Evolutionary conservation across 2,329 filamentous ascomycete genomes (phyloP).

Genomic region (Teratosphaeria gauchensis): DNA sequence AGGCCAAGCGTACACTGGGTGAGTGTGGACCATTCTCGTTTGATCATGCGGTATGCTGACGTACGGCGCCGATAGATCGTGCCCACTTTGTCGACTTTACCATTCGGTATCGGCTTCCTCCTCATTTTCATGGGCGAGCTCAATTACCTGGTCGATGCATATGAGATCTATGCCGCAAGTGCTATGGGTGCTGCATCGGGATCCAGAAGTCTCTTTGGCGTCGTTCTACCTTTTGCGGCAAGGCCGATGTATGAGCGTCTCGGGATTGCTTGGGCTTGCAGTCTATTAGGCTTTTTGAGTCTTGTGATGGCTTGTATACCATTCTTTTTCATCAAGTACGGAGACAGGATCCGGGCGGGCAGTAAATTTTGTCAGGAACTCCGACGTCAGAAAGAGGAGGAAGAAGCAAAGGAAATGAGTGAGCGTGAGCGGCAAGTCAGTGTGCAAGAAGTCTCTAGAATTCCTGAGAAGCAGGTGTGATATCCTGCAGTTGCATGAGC

Average conservation of each 20-base stretch:
- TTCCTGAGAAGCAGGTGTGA: slow-evolving; percentile 15
- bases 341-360: slow-evolving; percentile 43
- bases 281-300: slow-evolving; percentile 41
- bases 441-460: slow-evolving; percentile 2
- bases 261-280: slow-evolving; percentile 58
- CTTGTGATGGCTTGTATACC: slow-evolving; percentile 45
- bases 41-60: slow-evolving; percentile 1
- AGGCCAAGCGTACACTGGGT: slow-evolving; percentile 29
- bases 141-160: slow-evolving; percentile 58
- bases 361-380: slow-evolving; percentile 56
- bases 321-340: slow-evolving; percentile 49
- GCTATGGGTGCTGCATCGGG: slow-evolving; percentile 80
- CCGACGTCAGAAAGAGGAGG: slow-evolving; percentile 36
- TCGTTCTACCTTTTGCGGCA: slow-evolving; percentile 41
- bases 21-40: slow-evolving; percentile 15
- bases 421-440: not conserved
- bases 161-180: slow-evolving; percentile 63
- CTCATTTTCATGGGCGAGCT: slow-evolving; percentile 42
- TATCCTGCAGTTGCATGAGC: not conserved
- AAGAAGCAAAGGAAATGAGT: not conserved
- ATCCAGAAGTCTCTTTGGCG: slow-evolving; percentile 67
- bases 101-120: slow-evolving; percentile 39
- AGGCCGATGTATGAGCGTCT: slow-evolving; percentile 54
- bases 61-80: slow-evolving; percentile 35
- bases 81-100: slow-evolving; percentile 31